Base-by-base conservation (phyloP, 75 land plant genomes). In the Chamaecyparis obtusa region DNA sequence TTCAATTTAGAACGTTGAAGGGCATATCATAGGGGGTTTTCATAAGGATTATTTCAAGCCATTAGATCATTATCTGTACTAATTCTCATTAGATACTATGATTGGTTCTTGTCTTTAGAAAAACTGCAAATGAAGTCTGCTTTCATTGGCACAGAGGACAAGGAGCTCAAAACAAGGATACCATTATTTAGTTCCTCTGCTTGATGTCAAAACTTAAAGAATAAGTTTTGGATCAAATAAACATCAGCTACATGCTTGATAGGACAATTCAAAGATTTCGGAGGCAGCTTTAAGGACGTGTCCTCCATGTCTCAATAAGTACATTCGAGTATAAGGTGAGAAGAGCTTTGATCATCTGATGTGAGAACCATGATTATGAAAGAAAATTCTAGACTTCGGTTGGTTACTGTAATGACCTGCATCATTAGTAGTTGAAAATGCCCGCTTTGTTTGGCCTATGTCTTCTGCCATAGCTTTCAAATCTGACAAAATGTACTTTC, bases 291-390 rank as follows among this genome's bases (percentile, higher is more conserved):
- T 93, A 17, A 96, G 95, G 32, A 96, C 89, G 76, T 87, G 92
- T 84, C 95, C 95, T 21, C 95, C 98, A 87, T 95, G 95, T 71
- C 44, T 83, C 48, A 95, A 51, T 1, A 36, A 96, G 88, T 60
- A 89, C 89, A 87, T 91, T 90, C 15, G 97, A 96, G 32, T 96
- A 96, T 97, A 95, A 94, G 10, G 90, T 88, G 41, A 96, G 89
- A 85, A 95, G 95, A 83, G 95, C 90, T 86, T 39, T 95, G 96
- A 84, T 90, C 43, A 54, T 92, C 92, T 33, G 90, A 85, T 77
- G 88, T 93, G 94, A 6, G 94, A 91, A 1, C 93, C 93, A 55
- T 93, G 83, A 64, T 88, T 30, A 54, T 86, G 21, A 77, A 95
- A 96, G 88, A 95, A 96, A 55, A 87, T 86, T 37, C 95, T 92